phyloP scores from a whole-genome alignment of 2,329 filamentous ascomycete genomes.

The Penicillium nordicum region DNA sequence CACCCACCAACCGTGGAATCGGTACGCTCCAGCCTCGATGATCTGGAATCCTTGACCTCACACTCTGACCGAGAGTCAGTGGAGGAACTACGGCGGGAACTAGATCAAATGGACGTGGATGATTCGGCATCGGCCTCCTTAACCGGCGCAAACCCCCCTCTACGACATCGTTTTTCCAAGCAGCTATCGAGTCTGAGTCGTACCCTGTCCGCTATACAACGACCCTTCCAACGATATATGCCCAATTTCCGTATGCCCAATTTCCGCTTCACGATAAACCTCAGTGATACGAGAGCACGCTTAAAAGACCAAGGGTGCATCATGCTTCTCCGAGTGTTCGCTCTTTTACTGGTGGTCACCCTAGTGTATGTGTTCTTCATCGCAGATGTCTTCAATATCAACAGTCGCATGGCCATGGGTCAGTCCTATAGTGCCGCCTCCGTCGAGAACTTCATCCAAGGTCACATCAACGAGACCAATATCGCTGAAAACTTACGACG shows the following conservation, averaged over 20 bases:
- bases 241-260: constrained; percentile 42
- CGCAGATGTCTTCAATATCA: constrained; percentile 72
- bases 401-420: constrained; percentile 60
- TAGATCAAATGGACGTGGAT: constrained; percentile 85
- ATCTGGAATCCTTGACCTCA: constrained; percentile 53
- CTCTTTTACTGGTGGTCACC: constrained; percentile 69
- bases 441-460: constrained; percentile 71
- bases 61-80: constrained; percentile 54
- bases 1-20: constrained; percentile 80
- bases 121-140: constrained; percentile 52
- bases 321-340: constrained; percentile 69
- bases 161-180: constrained; percentile 54
- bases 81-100: constrained; percentile 69
- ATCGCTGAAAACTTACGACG: constrained; percentile 72
- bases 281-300: constrained; percentile 32
- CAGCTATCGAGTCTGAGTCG: constrained; percentile 55
- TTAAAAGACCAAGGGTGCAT: constrained; percentile 57
- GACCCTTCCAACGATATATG: constrained; percentile 49
- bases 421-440: constrained; percentile 81
- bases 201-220: constrained; percentile 55
- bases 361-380: constrained; percentile 83
- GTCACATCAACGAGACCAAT: constrained; percentile 64
- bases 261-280: constrained; percentile 40
- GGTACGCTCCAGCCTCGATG: constrained; percentile 61
- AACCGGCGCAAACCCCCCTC: constrained; percentile 33